These are phyloP conservation scores for Gelatoporia subvermispora DNA, from an alignment of 768 basidiomycete species.

Conservation along the genomic window DNA sequence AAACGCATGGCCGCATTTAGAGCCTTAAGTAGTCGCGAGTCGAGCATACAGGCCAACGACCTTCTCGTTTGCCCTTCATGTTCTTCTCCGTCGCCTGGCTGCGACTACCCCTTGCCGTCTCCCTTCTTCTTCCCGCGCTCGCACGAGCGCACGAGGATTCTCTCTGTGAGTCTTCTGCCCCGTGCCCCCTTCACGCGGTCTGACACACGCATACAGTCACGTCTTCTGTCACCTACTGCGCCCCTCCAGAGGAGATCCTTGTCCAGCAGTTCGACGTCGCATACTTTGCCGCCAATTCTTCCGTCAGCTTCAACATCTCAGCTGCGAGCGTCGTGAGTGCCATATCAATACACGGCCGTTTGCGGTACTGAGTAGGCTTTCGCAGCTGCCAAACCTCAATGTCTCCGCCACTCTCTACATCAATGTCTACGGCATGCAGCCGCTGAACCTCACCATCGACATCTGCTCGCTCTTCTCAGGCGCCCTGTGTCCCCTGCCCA, in stretches of 20 bases:
- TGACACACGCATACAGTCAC: conserved; percentile 47
- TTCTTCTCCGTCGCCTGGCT: conserved; percentile 67
- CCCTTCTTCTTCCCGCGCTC: conserved; percentile 33
- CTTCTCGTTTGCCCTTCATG: conserved; percentile 41
- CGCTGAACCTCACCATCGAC: conserved; percentile 81
- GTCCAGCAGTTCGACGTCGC: conserved; percentile 72
- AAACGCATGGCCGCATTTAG: neutral
- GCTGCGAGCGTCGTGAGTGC: conserved; percentile 78
- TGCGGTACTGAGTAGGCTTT: conserved; percentile 13
- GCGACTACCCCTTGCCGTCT: conserved; percentile 48
- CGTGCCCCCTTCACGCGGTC: conserved; percentile 5
- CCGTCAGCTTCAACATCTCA: conserved; percentile 79
- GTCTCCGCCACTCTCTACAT: conserved; percentile 79
- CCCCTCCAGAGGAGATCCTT: conserved; percentile 74
- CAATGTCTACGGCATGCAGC: conserved; percentile 83
- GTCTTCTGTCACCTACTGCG: conserved; percentile 84
- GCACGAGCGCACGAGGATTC: conserved; percentile 48
- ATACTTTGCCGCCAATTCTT: conserved; percentile 66
- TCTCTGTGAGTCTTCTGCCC: conserved; percentile 49
- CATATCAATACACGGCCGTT: too few species aligned
- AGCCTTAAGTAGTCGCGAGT: neutral
- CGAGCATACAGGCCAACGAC: neutral
- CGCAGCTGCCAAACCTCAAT: conserved; percentile 67
- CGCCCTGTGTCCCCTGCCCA: conserved; percentile 75
- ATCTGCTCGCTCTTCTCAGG: conserved; percentile 77